These are phyloP conservation scores for Dioscorea alata DNA, from an alignment of 106 monocot genomes.

Conservation along the genomic window DNA sequence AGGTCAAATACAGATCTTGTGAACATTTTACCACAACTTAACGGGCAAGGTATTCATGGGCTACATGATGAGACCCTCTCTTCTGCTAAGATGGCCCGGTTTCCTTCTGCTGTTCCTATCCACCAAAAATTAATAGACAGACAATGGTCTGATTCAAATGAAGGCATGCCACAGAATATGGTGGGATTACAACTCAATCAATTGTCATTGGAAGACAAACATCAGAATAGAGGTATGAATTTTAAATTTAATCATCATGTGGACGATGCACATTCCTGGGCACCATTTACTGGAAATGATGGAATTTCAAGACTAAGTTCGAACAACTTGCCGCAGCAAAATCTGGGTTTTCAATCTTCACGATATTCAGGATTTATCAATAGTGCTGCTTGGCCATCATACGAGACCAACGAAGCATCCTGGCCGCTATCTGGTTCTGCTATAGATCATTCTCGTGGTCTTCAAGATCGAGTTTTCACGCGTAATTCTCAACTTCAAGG, in stretches of 20 bases:
- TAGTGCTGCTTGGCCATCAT: conserved; percentile 27
- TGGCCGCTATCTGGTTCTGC: conserved; percentile 35
- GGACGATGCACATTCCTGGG: conserved; percentile 31
- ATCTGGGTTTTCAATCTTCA: conserved; percentile 32
- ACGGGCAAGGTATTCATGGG: conserved; percentile 42
- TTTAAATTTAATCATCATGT: conserved; percentile 14
- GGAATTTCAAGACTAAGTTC: conserved; percentile 28
- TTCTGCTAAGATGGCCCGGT: conserved; percentile 21
- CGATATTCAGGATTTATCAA: conserved; percentile 29
- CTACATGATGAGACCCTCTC: conserved; percentile 26
- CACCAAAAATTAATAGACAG: conserved; percentile 19
- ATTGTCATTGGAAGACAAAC: conserved; percentile 37
- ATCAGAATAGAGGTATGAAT: conserved; percentile 20
- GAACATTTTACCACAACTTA: conserved; percentile 43
- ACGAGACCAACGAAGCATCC: conserved; percentile 41
- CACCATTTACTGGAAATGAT: conserved; percentile 22
- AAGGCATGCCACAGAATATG: conserved; percentile 6
- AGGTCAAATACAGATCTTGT: conserved; percentile 39
- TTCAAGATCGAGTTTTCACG: conserved; percentile 26
- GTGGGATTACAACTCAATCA: conserved; percentile 43
- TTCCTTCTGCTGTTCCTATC: conserved; percentile 26
- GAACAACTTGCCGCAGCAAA: conserved; percentile 39
- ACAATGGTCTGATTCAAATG: conserved; percentile 21
- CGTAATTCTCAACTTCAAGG: conserved; percentile 21
- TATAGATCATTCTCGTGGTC: conserved; percentile 16